Conservation (phyloP, 1,284 basidiomycete genomes). For the Ceratobasidium sp. region DNA sequence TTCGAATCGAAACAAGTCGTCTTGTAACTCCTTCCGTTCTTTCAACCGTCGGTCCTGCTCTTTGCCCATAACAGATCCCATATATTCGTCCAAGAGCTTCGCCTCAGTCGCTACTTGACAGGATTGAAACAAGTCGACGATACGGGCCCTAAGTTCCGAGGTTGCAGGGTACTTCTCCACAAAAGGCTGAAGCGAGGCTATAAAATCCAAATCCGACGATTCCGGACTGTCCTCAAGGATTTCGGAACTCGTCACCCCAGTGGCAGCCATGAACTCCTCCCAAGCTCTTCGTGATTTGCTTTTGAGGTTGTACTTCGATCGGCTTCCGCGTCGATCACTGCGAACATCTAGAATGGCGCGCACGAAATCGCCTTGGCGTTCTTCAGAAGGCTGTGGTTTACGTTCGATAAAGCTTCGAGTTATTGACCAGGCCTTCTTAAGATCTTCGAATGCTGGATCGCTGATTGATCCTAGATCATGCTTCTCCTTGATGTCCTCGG, state of each 20-base stretch:
- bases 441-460: conserved; percentile 10
- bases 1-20: background rate
- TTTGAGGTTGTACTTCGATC: background rate
- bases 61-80: background rate
- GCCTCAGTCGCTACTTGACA: background rate
- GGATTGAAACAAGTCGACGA: conserved; percentile 5
- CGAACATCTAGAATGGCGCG: background rate
- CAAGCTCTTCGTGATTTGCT: too few species aligned
- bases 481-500: background rate
- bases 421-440: conserved; percentile 33
- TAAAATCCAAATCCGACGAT: conserved; percentile 13
- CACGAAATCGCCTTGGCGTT: conserved; percentile 9
- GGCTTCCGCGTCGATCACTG: too few species aligned
- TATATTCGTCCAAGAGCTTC: background rate
- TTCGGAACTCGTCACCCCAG: background rate
- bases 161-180: background rate
- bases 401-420: conserved; percentile 2
- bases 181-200: conserved; percentile 1
- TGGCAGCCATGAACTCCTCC: background rate
- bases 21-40: background rate
- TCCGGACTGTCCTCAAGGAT: background rate
- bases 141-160: background rate
- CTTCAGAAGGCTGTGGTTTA: conserved; percentile 8
- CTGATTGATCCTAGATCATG: background rate
- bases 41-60: background rate